Percentiles rank a stretch among this genome's conserved stretches.
Evolutionary conservation across 352 stramenopile species (phyloP).

Genomic region (Pythium aristosporum): DNA sequence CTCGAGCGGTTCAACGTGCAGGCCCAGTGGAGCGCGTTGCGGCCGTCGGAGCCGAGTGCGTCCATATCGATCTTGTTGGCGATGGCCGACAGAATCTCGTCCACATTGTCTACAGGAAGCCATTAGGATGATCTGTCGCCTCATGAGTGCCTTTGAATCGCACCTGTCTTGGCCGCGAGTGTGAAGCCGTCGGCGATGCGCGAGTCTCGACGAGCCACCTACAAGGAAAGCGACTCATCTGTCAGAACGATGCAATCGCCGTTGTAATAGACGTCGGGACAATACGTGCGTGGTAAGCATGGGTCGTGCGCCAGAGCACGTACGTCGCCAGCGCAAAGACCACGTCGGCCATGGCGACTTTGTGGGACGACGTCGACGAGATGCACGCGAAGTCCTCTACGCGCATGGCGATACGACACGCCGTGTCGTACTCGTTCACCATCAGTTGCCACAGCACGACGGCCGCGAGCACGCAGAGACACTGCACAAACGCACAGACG

Average conservation of each 20-base stretch:
- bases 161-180: constrained; percentile 63
- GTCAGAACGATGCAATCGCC: background rate
- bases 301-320: constrained; percentile 53
- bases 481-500: constrained; percentile 54
- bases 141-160: background rate
- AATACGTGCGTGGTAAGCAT: constrained; percentile 55
- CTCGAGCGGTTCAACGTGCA: constrained; percentile 73
- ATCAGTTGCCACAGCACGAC: constrained; percentile 64
- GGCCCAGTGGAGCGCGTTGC: constrained; percentile 80
- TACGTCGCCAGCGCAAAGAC: constrained; percentile 48
- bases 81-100: constrained; percentile 67
- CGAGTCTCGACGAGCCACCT: constrained; percentile 34
- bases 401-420: constrained; percentile 39
- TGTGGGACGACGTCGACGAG: constrained; percentile 35
- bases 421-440: constrained; percentile 44
- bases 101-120: constrained; percentile 55
- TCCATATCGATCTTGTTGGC: constrained; percentile 76
- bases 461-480: constrained; percentile 38
- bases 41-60: constrained; percentile 66
- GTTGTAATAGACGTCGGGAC: background rate
- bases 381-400: constrained; percentile 67
- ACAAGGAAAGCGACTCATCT: background rate
- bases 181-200: constrained; percentile 71
- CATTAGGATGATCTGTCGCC: background rate
- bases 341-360: constrained; percentile 41